Percentiles rank a stretch among this genome's conserved stretches.
These are phyloP conservation scores for Colletotrichum sp. DNA, from an alignment of 2,329 filamentous ascomycete species.

Conservation along the genomic window DNA sequence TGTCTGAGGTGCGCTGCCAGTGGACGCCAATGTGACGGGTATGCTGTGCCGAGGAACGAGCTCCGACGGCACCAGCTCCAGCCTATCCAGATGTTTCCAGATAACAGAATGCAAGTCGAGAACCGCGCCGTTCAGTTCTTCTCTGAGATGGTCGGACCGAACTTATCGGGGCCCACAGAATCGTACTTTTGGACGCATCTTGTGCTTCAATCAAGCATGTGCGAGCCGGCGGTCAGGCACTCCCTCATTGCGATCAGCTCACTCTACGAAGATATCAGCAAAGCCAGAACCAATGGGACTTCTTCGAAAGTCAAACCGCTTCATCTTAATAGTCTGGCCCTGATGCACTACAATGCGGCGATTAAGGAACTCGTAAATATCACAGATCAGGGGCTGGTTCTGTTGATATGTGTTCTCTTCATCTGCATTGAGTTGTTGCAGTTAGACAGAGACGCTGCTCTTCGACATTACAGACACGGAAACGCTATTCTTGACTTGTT, in stretches of 20 bases:
- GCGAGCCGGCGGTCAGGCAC: slow-evolving; percentile 52
- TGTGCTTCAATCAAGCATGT: slow-evolving; percentile 48
- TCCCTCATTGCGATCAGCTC: slow-evolving; percentile 55
- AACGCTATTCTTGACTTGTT: neutral
- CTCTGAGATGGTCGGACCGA: slow-evolving; percentile 8
- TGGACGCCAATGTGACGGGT: slow-evolving; percentile 63
- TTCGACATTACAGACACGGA: slow-evolving; percentile 31
- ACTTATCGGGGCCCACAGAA: slow-evolving; percentile 1
- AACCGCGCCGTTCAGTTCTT: slow-evolving; percentile 14
- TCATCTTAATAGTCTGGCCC: neutral
- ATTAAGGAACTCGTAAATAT: slow-evolving; percentile 27
- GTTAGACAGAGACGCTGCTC: slow-evolving; percentile 46
- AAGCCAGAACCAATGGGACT: neutral
- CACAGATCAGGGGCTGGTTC: slow-evolving; percentile 25
- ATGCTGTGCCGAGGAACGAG: slow-evolving; percentile 35
- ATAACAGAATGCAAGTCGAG: neutral
- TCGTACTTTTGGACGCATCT: slow-evolving; percentile 47
- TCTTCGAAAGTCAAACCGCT: neutral
- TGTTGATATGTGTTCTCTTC: slow-evolving; percentile 55
- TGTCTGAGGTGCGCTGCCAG: slow-evolving; percentile 60
- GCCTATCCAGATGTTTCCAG: neutral
- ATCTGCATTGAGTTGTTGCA: slow-evolving; percentile 60
- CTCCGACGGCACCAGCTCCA: neutral
- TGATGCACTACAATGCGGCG: slow-evolving; percentile 34
- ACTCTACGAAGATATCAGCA: slow-evolving; percentile 41